These are phyloP conservation scores for Podospora appendiculata DNA, from an alignment of 495 filamentous ascomycete genomes.

Conservation along the genomic window DNA sequence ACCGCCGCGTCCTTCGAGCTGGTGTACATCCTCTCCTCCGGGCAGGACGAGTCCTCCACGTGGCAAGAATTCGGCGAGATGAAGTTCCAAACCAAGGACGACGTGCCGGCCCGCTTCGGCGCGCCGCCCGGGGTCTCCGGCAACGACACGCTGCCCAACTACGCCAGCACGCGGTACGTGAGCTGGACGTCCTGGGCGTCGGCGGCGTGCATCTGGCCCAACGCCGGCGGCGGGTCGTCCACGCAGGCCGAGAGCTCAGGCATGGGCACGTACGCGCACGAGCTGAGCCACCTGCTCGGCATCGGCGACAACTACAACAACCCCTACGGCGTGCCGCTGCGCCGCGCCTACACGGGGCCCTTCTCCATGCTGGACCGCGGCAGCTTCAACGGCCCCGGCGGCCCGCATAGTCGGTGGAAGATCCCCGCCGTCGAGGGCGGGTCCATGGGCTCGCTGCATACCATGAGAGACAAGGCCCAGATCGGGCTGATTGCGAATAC, in stretches of 20 bases:
- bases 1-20: neutral
- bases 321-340: neutral
- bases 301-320: slow-evolving; percentile 1
- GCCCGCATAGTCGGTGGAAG: neutral
- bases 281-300: neutral
- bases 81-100: neutral
- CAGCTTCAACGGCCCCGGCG: neutral
- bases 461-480: neutral
- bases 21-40: neutral
- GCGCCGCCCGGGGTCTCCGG: neutral
- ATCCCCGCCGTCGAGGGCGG: neutral
- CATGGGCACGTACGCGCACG: neutral
- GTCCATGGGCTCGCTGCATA: neutral
- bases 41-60: neutral
- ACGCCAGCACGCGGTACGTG: neutral
- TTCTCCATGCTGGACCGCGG: neutral
- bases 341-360: neutral
- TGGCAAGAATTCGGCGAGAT: slow-evolving; percentile 2
- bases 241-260: neutral
- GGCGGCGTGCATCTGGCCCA: neutral
- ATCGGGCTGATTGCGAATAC: neutral
- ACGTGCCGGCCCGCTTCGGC: neutral
- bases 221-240: neutral
- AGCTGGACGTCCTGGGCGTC: neutral
- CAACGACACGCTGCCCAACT: neutral